Base-by-base conservation (phyloP, 345 rosid species). In the Dovyalis caffra region DNA sequence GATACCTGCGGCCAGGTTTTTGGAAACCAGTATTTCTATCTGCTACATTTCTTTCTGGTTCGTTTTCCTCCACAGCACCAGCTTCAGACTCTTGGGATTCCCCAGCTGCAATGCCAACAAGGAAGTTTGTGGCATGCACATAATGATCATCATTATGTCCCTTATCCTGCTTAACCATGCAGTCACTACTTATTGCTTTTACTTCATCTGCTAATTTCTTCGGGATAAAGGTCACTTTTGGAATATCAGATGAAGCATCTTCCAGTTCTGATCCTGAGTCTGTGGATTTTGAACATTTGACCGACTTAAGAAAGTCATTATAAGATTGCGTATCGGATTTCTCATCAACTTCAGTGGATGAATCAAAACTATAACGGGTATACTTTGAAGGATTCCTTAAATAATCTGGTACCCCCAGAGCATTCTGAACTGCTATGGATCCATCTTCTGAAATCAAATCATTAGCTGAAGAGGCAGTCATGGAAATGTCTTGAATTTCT, bases 331-430 rank as follows among this genome's bases (percentile, higher is more conserved):
- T 66, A 74, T 93, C 90, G 29, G 96, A 76, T 80, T 77, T 86
- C 70, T 90, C 98, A 78, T 93, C 90, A 21, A 91, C 74, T 40
- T 85, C 86, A 68, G 53, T 64, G 28, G 86, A 80, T 34, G 86
- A 78, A 71, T 85, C 89, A 43, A 93, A 88, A 60, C 91, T 86
- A 70, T 95, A 91, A 18, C 73, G 77, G 4, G 94, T 91, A 74
- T 95, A 95, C 33, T 87, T 89, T 31, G 96, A 74, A 60, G 98
- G 99, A 77, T 95, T 92, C 31, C 71, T 82, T 67, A 95, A 66
- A 76, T 91, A 92, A 87, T 91, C 97, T 9, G 96, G 99, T 77
- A 91, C 69, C 23, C 40, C 71, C 51, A 70, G 38, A 49, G 72
- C 75, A 68, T 61, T 77, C 76, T 66, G 68, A 45, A 68, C 51